Conservation (phyloP, 805 yeast genomes). For the Starmerella sp. region DNA sequence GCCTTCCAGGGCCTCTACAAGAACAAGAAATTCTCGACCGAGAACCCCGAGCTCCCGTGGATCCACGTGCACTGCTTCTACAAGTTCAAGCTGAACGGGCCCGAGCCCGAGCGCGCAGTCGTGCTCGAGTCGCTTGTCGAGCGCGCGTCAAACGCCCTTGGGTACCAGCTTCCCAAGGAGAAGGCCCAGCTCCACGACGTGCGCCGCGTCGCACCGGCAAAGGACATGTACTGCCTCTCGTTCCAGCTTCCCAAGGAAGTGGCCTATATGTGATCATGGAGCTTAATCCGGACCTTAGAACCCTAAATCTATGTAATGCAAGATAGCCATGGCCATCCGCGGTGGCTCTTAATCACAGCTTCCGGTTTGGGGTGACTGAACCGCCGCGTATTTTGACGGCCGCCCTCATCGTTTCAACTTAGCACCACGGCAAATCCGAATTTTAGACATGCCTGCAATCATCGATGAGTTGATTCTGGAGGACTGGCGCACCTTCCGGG, state of each 20-base stretch:
- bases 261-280: conserved; percentile 23
- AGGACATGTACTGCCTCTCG: conserved; percentile 86
- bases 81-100: conserved; percentile 66
- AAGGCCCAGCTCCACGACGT: conserved; percentile 64
- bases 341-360: neutral
- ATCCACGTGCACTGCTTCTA: conserved; percentile 89
- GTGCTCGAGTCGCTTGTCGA: conserved; percentile 53
- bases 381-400: too few relatives aligned
- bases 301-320: neutral
- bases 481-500: neutral
- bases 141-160: conserved; percentile 40
- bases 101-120: conserved; percentile 59
- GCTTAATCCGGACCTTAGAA: neutral
- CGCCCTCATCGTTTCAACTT: too few relatives aligned
- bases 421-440: too few relatives aligned
- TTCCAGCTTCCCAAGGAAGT: conserved; percentile 46
- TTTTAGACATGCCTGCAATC: neutral
- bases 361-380: neutral
- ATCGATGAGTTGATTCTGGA: neutral
- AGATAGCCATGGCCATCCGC: neutral
- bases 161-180: conserved; percentile 36
- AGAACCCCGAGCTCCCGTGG: conserved; percentile 52
- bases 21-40: conserved; percentile 27
- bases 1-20: conserved; percentile 65
- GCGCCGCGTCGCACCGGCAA: conserved; percentile 91